Evolutionary conservation across 2,329 filamentous ascomycete species (phyloP).

Genomic region (Macrophomina phaseolina): DNA sequence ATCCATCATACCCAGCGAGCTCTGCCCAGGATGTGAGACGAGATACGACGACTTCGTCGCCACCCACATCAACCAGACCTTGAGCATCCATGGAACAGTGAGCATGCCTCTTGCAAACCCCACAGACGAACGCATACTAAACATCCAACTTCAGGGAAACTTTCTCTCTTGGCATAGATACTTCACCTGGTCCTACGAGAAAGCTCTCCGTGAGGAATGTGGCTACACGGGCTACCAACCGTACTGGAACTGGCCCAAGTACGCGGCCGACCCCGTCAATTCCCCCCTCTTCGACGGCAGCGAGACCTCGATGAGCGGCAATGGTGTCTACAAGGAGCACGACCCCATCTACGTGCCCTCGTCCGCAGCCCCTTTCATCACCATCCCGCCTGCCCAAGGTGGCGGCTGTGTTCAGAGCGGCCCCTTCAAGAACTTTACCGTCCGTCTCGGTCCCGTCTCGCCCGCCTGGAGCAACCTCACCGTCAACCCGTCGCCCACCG

Average conservation of each 20-base stretch:
- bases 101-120: background rate
- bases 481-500: conserved; percentile 37
- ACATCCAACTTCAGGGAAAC: conserved; percentile 34
- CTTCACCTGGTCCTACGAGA: conserved; percentile 48
- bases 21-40: conserved; percentile 39
- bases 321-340: conserved; percentile 45
- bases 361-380: conserved; percentile 36
- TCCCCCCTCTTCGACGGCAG: conserved; percentile 64
- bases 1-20: conserved; percentile 36
- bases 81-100: conserved; percentile 43
- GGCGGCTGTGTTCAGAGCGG: conserved; percentile 61
- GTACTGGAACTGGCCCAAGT: conserved; percentile 61
- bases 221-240: conserved; percentile 51
- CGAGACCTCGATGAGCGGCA: conserved; percentile 53
- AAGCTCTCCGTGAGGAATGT: conserved; percentile 49
- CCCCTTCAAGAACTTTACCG: conserved; percentile 55
- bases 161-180: conserved; percentile 48
- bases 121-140: conserved; percentile 4
- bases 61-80: conserved; percentile 44
- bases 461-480: conserved; percentile 40
- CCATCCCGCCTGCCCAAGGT: conserved; percentile 57
- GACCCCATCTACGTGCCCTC: conserved; percentile 32
- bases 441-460: conserved; percentile 57
- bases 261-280: conserved; percentile 50
- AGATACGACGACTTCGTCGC: conserved; percentile 47